These are phyloP conservation scores for Domatiomyces globalis DNA, from an alignment of 2,329 filamentous ascomycete genomes.

Conservation along the genomic window DNA sequence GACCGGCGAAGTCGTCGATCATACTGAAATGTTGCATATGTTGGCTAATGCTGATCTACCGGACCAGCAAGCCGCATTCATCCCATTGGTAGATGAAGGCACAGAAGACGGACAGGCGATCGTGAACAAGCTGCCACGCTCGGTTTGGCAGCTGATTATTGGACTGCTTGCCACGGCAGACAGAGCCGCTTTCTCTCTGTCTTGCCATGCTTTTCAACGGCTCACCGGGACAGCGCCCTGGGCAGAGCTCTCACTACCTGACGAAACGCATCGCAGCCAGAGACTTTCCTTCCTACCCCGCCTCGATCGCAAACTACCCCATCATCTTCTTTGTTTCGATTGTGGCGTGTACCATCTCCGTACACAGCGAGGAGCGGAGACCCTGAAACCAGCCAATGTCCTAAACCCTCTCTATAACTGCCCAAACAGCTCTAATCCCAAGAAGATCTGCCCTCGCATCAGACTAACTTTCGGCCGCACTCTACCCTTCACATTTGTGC, in stretches of 20 bases:
- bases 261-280: constrained; percentile 31
- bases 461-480: constrained; percentile 41
- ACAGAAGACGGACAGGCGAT: constrained; percentile 14
- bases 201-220: constrained; percentile 33
- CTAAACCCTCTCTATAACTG: constrained; percentile 45
- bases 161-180: constrained; percentile 32
- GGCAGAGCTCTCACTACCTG: constrained; percentile 21
- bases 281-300: constrained; percentile 38
- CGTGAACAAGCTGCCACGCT: constrained; percentile 32
- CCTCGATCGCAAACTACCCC: constrained; percentile 39
- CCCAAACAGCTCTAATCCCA: constrained; percentile 37
- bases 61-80: constrained; percentile 6
- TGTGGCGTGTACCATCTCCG: constrained; percentile 43
- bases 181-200: constrained; percentile 35
- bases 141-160: constrained; percentile 34
- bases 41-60: constrained; percentile 11
- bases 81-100: constrained; percentile 21
- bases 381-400: constrained; percentile 38
- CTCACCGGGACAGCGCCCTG: constrained; percentile 31
- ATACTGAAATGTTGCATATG: constrained; percentile 18
- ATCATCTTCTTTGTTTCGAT: constrained; percentile 45
- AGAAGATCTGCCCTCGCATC: constrained; percentile 34
- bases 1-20: constrained; percentile 17
- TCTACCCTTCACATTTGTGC: constrained; percentile 45
- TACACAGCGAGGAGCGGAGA: constrained; percentile 39